Evolutionary conservation across 495 filamentous ascomycete genomes (phyloP).

Genomic region (Penicillium cosmopolitanum): DNA sequence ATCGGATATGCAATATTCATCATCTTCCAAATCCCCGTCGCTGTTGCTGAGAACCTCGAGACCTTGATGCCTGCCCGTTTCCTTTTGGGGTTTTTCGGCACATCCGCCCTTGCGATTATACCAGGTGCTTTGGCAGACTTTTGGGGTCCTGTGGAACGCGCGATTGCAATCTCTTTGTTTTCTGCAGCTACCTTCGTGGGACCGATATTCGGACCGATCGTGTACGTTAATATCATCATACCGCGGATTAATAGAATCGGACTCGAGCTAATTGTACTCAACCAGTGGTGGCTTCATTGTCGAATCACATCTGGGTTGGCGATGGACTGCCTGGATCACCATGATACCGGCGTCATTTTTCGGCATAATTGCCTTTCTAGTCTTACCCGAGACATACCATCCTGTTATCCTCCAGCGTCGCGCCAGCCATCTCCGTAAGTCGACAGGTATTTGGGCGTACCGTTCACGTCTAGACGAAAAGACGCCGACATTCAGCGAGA

Average conservation of each 20-base stretch:
- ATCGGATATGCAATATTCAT: slow-evolving; percentile 52
- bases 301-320: neutral
- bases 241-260: neutral
- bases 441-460: slow-evolving; percentile 1
- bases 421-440: neutral
- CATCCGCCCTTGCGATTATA: slow-evolving; percentile 48
- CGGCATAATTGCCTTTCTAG: neutral
- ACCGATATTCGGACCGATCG: neutral
- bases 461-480: neutral
- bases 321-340: neutral
- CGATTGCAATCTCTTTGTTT: slow-evolving; percentile 40
- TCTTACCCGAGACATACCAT: neutral
- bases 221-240: neutral
- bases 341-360: neutral
- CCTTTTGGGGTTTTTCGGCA: slow-evolving; percentile 57
- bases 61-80: slow-evolving; percentile 61
- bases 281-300: neutral
- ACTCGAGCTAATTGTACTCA: neutral
- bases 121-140: slow-evolving; percentile 1
- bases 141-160: slow-evolving; percentile 15
- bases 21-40: slow-evolving; percentile 60
- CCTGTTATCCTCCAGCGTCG: neutral
- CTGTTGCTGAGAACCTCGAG: slow-evolving; percentile 54
- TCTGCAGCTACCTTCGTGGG: neutral
- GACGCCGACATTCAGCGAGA: neutral